Evolutionary conservation across 495 filamentous ascomycete species (phyloP), one percentile per base, ranked within the genome.

Genomic region (Lepraria neglecta): DNA sequence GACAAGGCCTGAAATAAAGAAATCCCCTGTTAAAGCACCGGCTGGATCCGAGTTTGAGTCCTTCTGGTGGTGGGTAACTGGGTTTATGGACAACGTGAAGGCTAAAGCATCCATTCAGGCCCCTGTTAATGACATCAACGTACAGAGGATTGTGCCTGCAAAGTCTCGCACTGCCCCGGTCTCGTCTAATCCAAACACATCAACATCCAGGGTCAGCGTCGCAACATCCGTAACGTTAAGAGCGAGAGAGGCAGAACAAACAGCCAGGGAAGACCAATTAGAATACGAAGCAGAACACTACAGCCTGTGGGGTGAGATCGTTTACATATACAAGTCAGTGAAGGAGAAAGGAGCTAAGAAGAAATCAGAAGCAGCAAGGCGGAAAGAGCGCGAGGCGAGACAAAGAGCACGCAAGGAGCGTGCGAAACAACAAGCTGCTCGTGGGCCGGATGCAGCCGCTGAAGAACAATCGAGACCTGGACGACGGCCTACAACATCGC

Each of bases 251-350:
- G 35, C 19, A 31, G 17, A 47, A 46, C 55, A 33, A 38, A 28
- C 45, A 51, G 45, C 44, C 6, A 59, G 42, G 15, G 40, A 59
- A 59, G 56, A 56, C 17, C 24, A 21, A 42, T 11, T 28, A 53
- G 56, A 59, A 40, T 56, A 59, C 43, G 31, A 59, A 2, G 54
- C 40, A n/a, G 44, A 55, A n/a, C 61, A 21, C 31, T 53, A 59
- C 19, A 54, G 46, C 17, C 48, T 40, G 17, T 52, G 50, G 55
- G 50, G 47, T 44, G 59, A 65, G 53, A n/a, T 65, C 6, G 0
- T 35, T 19, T 38, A 61, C 28, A 35, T 58, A 10, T 58, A 52
- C 33, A 56, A 54, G 44, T 57, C 46, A 7, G 7, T 40, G 42
- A 53, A 40, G 40, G 55, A 19, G 15, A 50, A 42, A 19, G 31